A percentile compares a stretch with the other conserved stretches of the same genome.
These are phyloP conservation scores for Paraurostyla sp. DNA, from an alignment of 73 alveolate genomes.

Conservation along the genomic window DNA sequence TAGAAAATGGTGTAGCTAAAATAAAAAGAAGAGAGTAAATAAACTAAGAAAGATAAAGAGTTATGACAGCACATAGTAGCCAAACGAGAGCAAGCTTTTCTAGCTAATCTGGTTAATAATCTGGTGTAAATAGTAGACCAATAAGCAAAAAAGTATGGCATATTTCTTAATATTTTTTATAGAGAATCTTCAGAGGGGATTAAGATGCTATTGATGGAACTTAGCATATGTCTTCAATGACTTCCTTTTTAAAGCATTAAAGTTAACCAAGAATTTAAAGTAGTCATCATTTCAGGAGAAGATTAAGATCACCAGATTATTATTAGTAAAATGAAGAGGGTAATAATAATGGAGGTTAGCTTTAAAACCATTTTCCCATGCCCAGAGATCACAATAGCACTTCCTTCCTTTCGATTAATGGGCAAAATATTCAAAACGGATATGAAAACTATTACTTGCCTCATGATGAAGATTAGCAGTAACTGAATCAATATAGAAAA, in stretches of 20 bases:
- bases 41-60: background rate
- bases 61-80: conserved; percentile 16
- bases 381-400: background rate
- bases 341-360: background rate
- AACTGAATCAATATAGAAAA: background rate
- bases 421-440: background rate
- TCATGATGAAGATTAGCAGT: background rate
- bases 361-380: conserved; percentile 9
- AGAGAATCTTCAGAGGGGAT: background rate
- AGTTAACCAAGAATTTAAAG: conserved; percentile 1
- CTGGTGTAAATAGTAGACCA: no score
- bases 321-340: background rate
- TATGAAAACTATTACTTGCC: conserved; percentile 23
- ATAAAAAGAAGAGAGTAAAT: background rate
- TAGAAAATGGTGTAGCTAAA: background rate
- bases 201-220: background rate
- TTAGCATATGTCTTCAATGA: conserved; percentile 29
- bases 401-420: no score
- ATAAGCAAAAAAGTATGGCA: background rate
- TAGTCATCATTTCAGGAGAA: conserved; percentile 24
- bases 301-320: conserved; percentile 35
- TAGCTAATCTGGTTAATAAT: no score
- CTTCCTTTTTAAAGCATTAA: background rate
- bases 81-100: background rate
- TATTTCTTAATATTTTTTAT: background rate